Base-by-base conservation (phyloP, 345 rosid genomes). In the Hirschfeldia incana region DNA sequence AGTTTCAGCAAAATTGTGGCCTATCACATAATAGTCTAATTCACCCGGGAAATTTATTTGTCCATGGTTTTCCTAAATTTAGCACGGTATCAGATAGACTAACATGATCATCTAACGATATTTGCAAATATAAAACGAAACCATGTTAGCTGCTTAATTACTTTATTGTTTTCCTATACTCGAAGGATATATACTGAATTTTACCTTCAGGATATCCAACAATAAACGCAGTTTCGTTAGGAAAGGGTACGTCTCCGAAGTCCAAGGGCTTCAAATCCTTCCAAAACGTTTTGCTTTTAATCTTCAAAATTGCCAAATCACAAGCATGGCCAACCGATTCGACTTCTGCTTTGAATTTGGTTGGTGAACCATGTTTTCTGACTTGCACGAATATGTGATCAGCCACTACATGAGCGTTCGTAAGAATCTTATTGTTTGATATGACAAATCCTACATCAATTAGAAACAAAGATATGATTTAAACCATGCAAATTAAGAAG, bases 351-450 rank as follows among this genome's bases (percentile, higher is more conserved):
- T 84, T 84, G 66, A 81, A 88, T 82, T 85, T 86, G 65, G 88
- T 83, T 7, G 94, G 87, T 49, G 88, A 88, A 16, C 95, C 94
- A 33, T 90, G 95, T 74, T 89, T 92, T 82, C 94, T 88, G 27
- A 92, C 91, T 36, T 88, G 87, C 46, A 92, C 91, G 72, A 86
- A 90, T 9, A 91, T 85, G 69, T 88, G 85, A 78, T 92, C 90
- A 32, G 92, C 89, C 58, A 90, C 95, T 11, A 90, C 95, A 80
- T 92, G 97, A 37, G 94, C 97, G 82, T 89, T 92, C 60, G 95
- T 90, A 17, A 92, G 84, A 74, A 90, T 88, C 83, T 65, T 86
- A 42, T 75, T 85, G 17, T 88, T 89, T 60, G 76, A 78, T 33
- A 92, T 87, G 51, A 42, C 79, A 76, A 76, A 76, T 39, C 74